Percentiles rank a stretch among this genome's conserved stretches.
Evolutionary conservation across 73 alveolate genomes (phyloP).

Genomic region (Paramecium caudatum): DNA sequence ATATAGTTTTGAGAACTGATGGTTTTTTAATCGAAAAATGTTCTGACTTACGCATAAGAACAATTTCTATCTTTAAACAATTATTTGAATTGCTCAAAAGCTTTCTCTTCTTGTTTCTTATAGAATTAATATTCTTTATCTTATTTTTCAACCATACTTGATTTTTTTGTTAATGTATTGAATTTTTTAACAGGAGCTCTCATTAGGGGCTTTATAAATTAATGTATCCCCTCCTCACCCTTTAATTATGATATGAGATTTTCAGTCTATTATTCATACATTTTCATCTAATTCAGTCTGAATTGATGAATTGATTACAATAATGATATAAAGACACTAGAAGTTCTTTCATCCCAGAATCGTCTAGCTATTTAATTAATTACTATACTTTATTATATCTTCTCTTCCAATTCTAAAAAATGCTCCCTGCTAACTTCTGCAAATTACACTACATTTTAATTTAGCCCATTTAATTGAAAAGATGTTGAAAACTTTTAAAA

Average conservation of each 20-base stretch:
- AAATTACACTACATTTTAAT: neutral
- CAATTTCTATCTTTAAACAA: constrained; percentile 65
- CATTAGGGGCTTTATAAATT: neutral
- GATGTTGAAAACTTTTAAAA: neutral
- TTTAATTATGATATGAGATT: neutral
- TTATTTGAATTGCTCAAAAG: constrained; percentile 35
- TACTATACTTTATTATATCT: constrained; percentile 29
- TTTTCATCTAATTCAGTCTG: constrained; percentile 12
- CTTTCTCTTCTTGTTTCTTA: constrained; percentile 18
- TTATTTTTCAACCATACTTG: neutral
- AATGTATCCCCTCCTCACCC: neutral
- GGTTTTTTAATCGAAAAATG: constrained; percentile 52
- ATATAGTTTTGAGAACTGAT: neutral
- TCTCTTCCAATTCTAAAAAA: constrained; percentile 35
- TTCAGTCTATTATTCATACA: neutral
- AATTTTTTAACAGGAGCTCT: neutral
- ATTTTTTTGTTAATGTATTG: neutral
- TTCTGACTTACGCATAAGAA: constrained; percentile 61
- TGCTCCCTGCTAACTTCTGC: constrained; percentile 41
- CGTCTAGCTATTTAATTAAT: neutral
- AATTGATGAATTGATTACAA: constrained; percentile 29
- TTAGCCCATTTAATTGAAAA: neutral
- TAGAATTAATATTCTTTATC: neutral
- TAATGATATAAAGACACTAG: neutral
- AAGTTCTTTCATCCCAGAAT: constrained; percentile 53